Evolutionary conservation across 2,329 filamentous ascomycete genomes (phyloP).

Genomic region (Botrytis hyacinthi): DNA sequence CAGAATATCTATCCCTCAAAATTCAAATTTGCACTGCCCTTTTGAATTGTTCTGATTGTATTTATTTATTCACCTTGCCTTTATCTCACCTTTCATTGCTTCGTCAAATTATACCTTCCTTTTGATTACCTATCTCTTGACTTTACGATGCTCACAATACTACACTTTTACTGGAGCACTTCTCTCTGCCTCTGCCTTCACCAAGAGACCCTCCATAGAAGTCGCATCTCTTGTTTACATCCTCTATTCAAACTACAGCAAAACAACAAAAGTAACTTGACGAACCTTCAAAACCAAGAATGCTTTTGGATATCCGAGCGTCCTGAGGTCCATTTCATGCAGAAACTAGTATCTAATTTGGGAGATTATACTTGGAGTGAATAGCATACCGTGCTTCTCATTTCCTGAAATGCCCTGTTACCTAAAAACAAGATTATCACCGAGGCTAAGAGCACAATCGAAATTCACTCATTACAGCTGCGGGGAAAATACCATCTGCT

Average conservation of each 20-base stretch:
- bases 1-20: neutral
- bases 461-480: neutral
- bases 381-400: neutral
- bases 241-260: neutral
- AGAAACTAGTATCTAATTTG: neutral
- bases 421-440: neutral
- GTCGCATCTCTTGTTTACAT: neutral
- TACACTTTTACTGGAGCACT: neutral
- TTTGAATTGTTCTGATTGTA: neutral
- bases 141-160: neutral
- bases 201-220: neutral
- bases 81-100: neutral
- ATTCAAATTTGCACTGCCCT: neutral
- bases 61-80: neutral
- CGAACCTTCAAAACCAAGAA: neutral
- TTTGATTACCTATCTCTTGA: neutral
- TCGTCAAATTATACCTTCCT: neutral
- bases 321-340: neutral
- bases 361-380: neutral
- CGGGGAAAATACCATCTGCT: neutral
- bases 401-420: neutral
- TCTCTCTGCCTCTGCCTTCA: neutral
- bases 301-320: rapidly evolving
- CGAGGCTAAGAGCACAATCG: neutral
- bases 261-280: too few relatives aligned